Percentiles rank a stretch among this genome's conserved stretches.
Conservation (phyloP, 192 early-diverging fungal genomes). For the Backusella liffmaniae region DNA sequence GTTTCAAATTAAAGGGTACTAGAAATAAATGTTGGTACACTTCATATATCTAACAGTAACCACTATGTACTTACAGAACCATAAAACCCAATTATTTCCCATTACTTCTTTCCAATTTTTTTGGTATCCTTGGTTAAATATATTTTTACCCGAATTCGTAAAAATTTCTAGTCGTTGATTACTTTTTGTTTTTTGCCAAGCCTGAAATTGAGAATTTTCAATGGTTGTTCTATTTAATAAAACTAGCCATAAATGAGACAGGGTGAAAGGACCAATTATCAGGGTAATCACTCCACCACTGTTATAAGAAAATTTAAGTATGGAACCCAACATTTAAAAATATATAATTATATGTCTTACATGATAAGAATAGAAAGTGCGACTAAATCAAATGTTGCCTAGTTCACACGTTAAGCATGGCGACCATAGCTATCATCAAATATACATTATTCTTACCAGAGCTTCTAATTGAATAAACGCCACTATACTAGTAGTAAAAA, state of each 20-base stretch:
- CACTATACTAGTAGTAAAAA: constrained; percentile 27
- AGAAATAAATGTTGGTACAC: not conserved
- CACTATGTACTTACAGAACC: constrained; percentile 44
- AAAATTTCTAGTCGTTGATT: constrained; percentile 20
- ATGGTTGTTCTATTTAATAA: constrained; percentile 20
- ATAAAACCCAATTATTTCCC: constrained; percentile 45
- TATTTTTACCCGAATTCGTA: constrained; percentile 33
- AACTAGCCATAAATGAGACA: constrained; percentile 21
- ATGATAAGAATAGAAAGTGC: constrained; percentile 20
- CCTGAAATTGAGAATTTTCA: constrained; percentile 17
- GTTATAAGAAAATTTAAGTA: not conserved
- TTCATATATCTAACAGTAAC: not conserved
- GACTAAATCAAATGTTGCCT: constrained; percentile 32
- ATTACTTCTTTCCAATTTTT: constrained; percentile 52
- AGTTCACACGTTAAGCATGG: not conserved
- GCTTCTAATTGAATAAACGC: constrained; percentile 17
- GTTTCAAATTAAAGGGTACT: constrained; percentile 8
- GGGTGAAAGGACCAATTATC: constrained; percentile 20
- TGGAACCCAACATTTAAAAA: not conserved
- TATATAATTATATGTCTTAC: constrained; percentile 11
- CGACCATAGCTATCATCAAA: not conserved
- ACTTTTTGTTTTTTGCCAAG: constrained; percentile 12
- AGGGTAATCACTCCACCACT: constrained; percentile 14
- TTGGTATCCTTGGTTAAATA: constrained; percentile 44
- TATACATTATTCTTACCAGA: constrained; percentile 4